Evolutionary conservation across 2,329 filamentous ascomycete genomes (phyloP), one percentile per base, ranked within the genome.

Genomic region (Trichoderma atrobrunneum): DNA sequence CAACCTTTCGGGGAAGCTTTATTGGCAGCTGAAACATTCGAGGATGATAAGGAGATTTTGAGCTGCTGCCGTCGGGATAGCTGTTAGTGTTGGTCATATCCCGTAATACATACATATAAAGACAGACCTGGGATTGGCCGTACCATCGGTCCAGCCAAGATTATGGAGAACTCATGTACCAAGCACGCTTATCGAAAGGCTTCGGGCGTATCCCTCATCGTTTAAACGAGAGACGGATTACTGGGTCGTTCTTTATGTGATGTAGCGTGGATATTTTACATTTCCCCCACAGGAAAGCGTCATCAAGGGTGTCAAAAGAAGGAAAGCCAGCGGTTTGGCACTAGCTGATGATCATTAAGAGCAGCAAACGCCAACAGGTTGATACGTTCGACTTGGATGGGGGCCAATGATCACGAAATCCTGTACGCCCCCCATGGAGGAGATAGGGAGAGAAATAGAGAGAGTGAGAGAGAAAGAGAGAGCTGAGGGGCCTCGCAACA

Each of bases 1-100:
- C 39, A 61, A 34, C 57, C 28, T 26, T 36, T 28, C 57, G 16
- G 57, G 39, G 11, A 54, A 54, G 39, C 39, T 54, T 39, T 24
- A 70, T 62, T 70, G 67, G 67, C 57, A 62, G 43, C 28, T 62
- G 67, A 70, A 54, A 70, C 57, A 54, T 70, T 70, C 57, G 67
- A n/a, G 57, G 21, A 54, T 36, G 67, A 70, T 70, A 62, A 61
- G 66, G 26, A 21, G 39, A 51, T 54, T 70, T 69, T 24, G 67
- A 61, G 39, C 67, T 70, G 39, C 67, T 70, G 67, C 67, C 43
- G 56, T 36, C 39, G 56, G 43, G 64, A 8, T 34, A 21, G 21
- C 24, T 43, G 39, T 70, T 54, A 70, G 67, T 57, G 67, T 39
- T 54, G 57, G 39, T 36, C 30, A 70, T 62, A 28, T 51, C 32